Conservation (phyloP, 2,329 filamentous ascomycete species). For the Ophiostoma sp. region DNA sequence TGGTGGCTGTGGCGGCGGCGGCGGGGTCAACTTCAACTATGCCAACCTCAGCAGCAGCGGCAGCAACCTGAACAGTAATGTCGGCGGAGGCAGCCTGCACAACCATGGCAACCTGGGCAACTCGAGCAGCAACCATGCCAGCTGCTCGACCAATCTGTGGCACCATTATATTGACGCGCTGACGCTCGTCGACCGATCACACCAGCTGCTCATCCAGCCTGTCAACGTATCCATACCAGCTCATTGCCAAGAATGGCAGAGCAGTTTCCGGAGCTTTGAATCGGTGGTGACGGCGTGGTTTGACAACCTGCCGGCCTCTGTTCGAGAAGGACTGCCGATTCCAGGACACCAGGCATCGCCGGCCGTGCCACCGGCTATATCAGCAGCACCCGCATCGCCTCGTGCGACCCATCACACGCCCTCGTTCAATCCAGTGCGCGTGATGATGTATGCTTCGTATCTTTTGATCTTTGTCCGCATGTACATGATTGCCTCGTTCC, state of each 20-base stretch:
- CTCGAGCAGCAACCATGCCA: not conserved
- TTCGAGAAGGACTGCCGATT: not conserved
- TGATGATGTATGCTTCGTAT: conserved; percentile 21
- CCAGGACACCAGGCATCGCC: not conserved
- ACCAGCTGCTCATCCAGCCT: conserved; percentile 25
- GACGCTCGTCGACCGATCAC: conserved; percentile 23
- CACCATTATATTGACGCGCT: conserved; percentile 23
- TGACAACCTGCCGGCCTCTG: conserved; percentile 20
- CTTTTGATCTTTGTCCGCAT: conserved; percentile 23
- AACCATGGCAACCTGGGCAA: not conserved
- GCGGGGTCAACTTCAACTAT: not conserved
- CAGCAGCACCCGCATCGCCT: not conserved
- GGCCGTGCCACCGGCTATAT: not conserved
- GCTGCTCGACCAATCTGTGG: conserved; percentile 20
- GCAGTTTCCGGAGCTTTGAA: conserved; percentile 24
- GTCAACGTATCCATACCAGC: conserved; percentile 23
- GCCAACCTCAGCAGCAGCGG: not conserved
- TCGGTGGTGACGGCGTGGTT: conserved; percentile 19
- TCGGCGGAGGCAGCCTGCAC: not conserved
- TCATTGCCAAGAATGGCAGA: conserved; percentile 26
- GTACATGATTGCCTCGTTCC: conserved; percentile 25
- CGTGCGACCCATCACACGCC: not conserved
- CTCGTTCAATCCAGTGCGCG: conserved; percentile 20
- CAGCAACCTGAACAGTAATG: not conserved
- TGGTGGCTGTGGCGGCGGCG: not conserved